Evolutionary conservation across 2,329 filamentous ascomycete species (phyloP).

Genomic region (Cytospora schulzeri): DNA sequence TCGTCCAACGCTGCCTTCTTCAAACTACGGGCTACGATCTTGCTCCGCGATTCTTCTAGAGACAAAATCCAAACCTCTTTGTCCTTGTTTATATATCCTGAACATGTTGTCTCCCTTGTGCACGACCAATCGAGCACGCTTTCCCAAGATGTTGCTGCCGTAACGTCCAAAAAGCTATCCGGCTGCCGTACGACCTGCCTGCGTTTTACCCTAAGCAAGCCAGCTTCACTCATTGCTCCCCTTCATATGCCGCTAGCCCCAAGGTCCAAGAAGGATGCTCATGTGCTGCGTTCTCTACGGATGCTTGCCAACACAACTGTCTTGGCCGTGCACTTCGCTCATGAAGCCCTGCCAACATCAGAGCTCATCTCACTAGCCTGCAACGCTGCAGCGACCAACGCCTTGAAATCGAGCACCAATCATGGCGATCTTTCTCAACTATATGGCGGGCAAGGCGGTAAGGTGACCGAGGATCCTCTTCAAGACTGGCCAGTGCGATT

Average conservation of each 20-base stretch:
- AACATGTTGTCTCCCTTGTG: slow-evolving; percentile 3
- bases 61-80: neutral
- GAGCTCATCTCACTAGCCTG: neutral
- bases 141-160: neutral
- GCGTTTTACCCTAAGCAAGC: slow-evolving; percentile 1
- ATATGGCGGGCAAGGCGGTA: slow-evolving; percentile 8
- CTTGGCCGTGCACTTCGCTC: slow-evolving; percentile 1
- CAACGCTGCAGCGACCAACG: neutral
- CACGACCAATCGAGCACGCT: neutral
- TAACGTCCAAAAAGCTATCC: neutral
- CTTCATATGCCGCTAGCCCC: neutral
- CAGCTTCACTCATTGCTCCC: slow-evolving; percentile 1
- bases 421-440: slow-evolving; percentile 1
- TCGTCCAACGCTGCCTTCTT: slow-evolving; percentile 1
- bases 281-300: neutral
- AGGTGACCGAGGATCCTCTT: neutral
- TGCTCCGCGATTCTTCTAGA: neutral
- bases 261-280: neutral
- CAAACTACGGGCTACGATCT: neutral
- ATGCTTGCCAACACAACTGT: slow-evolving; percentile 1
- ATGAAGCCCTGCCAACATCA: neutral
- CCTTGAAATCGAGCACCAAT: neutral
- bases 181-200: slow-evolving; percentile 3
- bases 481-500: neutral
- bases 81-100: slow-evolving; percentile 12